A percentile compares a stretch with the other conserved stretches of the same genome.
Evolutionary conservation across 176 grass and related monocot genomes (phyloP).

Genomic region (Triticum aestivum): DNA sequence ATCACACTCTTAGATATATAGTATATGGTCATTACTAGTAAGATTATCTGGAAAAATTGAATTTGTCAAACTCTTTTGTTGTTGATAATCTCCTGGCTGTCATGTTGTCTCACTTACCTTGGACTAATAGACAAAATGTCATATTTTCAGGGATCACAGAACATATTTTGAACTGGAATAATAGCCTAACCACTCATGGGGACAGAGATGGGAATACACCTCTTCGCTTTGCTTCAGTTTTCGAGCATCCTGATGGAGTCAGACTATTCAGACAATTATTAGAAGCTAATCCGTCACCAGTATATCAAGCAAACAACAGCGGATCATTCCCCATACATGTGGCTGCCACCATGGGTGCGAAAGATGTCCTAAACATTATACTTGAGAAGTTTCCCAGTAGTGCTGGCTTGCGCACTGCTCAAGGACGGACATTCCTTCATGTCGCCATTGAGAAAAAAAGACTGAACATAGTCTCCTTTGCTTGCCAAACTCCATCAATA

Average conservation of each 20-base stretch:
- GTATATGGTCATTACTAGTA: too few relatives aligned
- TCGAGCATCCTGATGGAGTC: too few relatives aligned
- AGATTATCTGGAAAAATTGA: too few relatives aligned
- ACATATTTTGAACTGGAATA: too few relatives aligned
- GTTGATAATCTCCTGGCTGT: too few relatives aligned
- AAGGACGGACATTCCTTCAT: neutral
- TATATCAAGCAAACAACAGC: neutral
- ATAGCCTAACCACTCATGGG: too few relatives aligned
- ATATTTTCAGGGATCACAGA: too few relatives aligned
- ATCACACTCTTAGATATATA: too few relatives aligned
- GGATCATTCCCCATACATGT: neutral
- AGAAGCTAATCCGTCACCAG: neutral
- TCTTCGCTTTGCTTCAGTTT: neutral
- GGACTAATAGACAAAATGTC: too few relatives aligned
- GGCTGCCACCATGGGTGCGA: neutral
- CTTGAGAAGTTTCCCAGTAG: neutral
- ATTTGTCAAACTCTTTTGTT: too few relatives aligned
- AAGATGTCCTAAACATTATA: rapidly evolving
- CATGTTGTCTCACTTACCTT: too few relatives aligned
- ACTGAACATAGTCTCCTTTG: neutral
- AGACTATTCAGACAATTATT: neutral
- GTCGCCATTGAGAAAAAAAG: neutral
- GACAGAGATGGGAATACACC: neutral
- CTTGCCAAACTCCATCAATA: neutral
- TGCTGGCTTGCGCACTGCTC: neutral